Percentiles rank a stretch among this genome's conserved stretches.
Conservation (phyloP, 495 filamentous ascomycete genomes). For the Neurospora sp. region DNA sequence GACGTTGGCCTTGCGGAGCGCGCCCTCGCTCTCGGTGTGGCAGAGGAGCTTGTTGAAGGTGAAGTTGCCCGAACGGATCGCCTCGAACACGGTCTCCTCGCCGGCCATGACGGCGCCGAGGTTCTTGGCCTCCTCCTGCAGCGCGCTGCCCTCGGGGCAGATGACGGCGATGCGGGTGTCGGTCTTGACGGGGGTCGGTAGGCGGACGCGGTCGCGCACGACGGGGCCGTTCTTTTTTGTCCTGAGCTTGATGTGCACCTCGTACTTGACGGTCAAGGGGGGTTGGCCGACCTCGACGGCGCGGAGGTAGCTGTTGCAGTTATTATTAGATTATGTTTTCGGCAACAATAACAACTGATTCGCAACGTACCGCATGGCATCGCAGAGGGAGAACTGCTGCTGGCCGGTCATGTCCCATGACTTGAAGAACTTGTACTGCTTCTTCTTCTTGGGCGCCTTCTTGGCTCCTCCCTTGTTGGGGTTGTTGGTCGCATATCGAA, state of each 20-base stretch:
- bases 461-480: conserved; percentile 27
- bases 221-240: conserved; percentile 74
- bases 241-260: conserved; percentile 68
- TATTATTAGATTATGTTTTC: not conserved
- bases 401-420: conserved; percentile 48
- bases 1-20: conserved; percentile 65
- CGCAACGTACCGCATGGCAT: conserved; percentile 75
- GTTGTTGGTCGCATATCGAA: conserved; percentile 30
- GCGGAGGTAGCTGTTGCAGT: conserved; percentile 61
- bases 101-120: conserved; percentile 76
- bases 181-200: conserved; percentile 82
- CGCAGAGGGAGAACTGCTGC: conserved; percentile 69
- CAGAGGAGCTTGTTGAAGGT: conserved; percentile 85
- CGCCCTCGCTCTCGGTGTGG: conserved; percentile 62
- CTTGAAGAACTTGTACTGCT: conserved; percentile 53
- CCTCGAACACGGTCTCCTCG: conserved; percentile 74
- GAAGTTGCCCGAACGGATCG: conserved; percentile 61
- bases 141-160: conserved; percentile 63
- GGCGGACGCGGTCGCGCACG: conserved; percentile 74
- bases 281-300: conserved; percentile 83
- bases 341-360: not conserved
- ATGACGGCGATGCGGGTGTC: conserved; percentile 81
- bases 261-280: conserved; percentile 69
- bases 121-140: conserved; percentile 56
- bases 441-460: conserved; percentile 41